These are phyloP conservation scores for Diaporthe batatas DNA, from an alignment of 2,329 filamentous ascomycete genomes.

Conservation along the genomic window DNA sequence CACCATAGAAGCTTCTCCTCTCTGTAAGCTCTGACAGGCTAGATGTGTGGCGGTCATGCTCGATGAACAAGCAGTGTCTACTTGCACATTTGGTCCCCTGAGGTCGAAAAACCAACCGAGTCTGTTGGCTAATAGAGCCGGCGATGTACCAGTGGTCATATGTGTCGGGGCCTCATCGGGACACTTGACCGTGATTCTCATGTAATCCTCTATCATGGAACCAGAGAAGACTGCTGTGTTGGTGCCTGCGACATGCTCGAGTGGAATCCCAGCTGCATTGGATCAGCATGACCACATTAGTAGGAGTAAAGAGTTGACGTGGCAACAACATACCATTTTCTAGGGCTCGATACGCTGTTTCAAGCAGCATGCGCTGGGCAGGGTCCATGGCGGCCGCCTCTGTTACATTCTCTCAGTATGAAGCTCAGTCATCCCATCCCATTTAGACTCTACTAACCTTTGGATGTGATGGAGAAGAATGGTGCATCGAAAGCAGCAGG, in stretches of 20 bases:
- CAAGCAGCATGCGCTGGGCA: conserved; percentile 33
- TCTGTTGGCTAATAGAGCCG: conserved; percentile 53
- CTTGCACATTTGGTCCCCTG: conserved; percentile 52
- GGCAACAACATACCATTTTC: conserved; percentile 39
- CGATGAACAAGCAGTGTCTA: conserved; percentile 56
- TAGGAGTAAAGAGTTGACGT: too few species aligned
- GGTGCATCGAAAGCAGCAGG: too few species aligned
- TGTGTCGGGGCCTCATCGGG: conserved; percentile 39
- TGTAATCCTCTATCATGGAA: conserved; percentile 49
- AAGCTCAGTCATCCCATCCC: too few species aligned
- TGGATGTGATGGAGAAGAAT: too few species aligned
- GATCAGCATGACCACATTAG: too few species aligned
- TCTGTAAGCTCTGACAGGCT: conserved; percentile 19
- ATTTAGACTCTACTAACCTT: too few species aligned
- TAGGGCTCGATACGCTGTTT: conserved; percentile 32
- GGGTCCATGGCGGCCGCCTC: conserved; percentile 36
- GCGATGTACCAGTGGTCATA: too few species aligned
- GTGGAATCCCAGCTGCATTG: conserved; percentile 46
- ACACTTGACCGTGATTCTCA: conserved; percentile 44
- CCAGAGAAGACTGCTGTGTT: conserved; percentile 52
- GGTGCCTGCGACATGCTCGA: conserved; percentile 47
- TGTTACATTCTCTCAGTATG: neutral
- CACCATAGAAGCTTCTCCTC: conserved; percentile 17
- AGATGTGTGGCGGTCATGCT: conserved; percentile 27
- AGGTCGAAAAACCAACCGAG: conserved; percentile 58